These are phyloP conservation scores for Globisporangium megalacanthum DNA, from an alignment of 352 stramenopile species.

Conservation along the genomic window DNA sequence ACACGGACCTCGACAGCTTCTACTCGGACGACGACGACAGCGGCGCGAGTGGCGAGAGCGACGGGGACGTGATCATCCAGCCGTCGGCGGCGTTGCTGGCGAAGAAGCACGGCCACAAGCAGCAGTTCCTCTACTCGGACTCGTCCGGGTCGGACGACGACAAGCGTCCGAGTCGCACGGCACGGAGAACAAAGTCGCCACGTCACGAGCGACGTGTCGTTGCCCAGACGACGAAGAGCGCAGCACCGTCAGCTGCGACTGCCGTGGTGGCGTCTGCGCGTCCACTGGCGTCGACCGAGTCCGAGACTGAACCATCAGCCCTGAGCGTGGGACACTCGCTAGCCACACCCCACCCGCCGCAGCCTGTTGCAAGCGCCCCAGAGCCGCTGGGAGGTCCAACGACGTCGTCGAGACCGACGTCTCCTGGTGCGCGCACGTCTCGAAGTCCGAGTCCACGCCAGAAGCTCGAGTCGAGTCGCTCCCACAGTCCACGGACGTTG, in stretches of 20 bases:
- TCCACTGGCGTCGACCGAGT: too few species aligned
- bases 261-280: not conserved
- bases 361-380: not conserved
- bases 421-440: constrained; percentile 4
- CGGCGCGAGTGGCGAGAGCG: constrained; percentile 26
- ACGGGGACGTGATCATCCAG: constrained; percentile 58
- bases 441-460: constrained; percentile 8
- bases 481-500: not conserved
- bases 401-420: not conserved
- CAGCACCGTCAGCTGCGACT: not conserved
- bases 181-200: constrained; percentile 1
- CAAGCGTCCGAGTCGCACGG: constrained; percentile 4
- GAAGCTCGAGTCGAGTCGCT: constrained; percentile 8
- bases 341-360: not conserved
- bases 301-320: not conserved
- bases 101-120: constrained; percentile 48
- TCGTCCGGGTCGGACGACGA: constrained; percentile 37
- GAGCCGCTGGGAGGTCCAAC: not conserved
- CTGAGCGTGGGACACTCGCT: not conserved
- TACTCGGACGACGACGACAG: constrained; percentile 78
- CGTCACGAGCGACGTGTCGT: not conserved
- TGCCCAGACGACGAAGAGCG: not conserved
- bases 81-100: constrained; percentile 17
- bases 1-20: constrained; percentile 66
- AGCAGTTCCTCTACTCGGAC: constrained; percentile 69